Conservation (phyloP, 2,329 filamentous ascomycete genomes). For the Neurospora sp. region DNA sequence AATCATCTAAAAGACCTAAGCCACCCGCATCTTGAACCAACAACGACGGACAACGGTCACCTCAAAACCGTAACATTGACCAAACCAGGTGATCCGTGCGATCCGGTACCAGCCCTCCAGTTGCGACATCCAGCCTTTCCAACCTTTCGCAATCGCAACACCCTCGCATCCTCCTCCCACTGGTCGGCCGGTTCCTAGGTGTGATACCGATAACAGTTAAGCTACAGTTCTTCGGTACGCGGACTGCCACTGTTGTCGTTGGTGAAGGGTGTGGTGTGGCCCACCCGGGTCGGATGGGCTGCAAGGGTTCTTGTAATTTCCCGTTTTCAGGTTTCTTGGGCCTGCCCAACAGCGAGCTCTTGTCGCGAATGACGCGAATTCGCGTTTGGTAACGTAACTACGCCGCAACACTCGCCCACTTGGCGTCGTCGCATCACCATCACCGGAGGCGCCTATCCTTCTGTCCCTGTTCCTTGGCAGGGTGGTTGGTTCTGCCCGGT, state of each 20-base stretch:
- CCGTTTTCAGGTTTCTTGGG: not conserved
- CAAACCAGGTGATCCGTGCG: slow-evolving; percentile 1
- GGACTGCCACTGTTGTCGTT: not conserved
- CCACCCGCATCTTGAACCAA: not conserved
- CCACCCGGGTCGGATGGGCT: not conserved
- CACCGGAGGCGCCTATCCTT: not conserved
- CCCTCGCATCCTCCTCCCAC: not conserved
- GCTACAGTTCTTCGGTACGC: not conserved
- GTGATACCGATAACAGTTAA: not conserved
- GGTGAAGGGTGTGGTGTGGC: not conserved
- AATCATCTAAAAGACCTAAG: not conserved
- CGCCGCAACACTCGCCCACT: not conserved
- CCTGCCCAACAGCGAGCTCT: not conserved
- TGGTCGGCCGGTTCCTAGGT: not conserved
- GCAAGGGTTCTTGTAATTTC: not conserved
- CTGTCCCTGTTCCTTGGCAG: not conserved
- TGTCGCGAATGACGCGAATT: not conserved
- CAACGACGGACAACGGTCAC: not conserved
- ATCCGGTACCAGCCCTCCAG: not conserved
- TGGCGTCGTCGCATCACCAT: not conserved
- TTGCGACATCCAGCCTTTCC: not conserved
- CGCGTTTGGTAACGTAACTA: not conserved
- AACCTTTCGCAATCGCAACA: not conserved
- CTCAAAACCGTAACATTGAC: not conserved
- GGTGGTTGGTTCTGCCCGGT: not conserved